Evolutionary conservation across 2,329 filamentous ascomycete genomes (phyloP).

Genomic region (Xylaria sp.): DNA sequence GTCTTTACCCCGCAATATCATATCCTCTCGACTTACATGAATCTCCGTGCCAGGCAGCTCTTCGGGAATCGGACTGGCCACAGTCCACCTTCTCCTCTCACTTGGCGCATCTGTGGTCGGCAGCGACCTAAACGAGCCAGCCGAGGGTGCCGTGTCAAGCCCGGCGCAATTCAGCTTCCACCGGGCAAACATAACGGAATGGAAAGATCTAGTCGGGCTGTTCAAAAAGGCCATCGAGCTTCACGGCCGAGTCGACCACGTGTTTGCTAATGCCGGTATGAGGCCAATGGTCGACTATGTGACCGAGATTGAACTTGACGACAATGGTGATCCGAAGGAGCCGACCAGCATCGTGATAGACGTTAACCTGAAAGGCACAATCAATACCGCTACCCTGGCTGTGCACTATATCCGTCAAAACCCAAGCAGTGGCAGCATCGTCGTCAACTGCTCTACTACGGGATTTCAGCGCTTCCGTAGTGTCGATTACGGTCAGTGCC

Average conservation of each 20-base stretch:
- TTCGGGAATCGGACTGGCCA: constrained; percentile 69
- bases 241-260: constrained; percentile 79
- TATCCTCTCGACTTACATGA: background rate
- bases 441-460: constrained; percentile 63
- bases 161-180: constrained; percentile 53
- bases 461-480: constrained; percentile 61
- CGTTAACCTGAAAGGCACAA: constrained; percentile 60
- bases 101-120: constrained; percentile 65
- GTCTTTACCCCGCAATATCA: background rate
- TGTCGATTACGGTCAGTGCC: constrained; percentile 59
- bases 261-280: constrained; percentile 74
- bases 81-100: constrained; percentile 61
- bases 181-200: constrained; percentile 59
- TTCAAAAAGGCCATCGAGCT: constrained; percentile 65
- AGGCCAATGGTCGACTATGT: constrained; percentile 59
- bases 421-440: constrained; percentile 60
- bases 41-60: constrained; percentile 57
- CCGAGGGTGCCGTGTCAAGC: constrained; percentile 42
- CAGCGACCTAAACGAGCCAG: constrained; percentile 60
- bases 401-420: constrained; percentile 62
- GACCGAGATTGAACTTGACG: constrained; percentile 55
- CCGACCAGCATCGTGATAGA: constrained; percentile 57
- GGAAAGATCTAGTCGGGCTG: constrained; percentile 60
- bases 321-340: constrained; percentile 59
- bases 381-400: constrained; percentile 61